A percentile compares a stretch with the other conserved stretches of the same genome.
Conservation (phyloP, 2,329 filamentous ascomycete genomes). For the Aureobasidium pullulans region DNA sequence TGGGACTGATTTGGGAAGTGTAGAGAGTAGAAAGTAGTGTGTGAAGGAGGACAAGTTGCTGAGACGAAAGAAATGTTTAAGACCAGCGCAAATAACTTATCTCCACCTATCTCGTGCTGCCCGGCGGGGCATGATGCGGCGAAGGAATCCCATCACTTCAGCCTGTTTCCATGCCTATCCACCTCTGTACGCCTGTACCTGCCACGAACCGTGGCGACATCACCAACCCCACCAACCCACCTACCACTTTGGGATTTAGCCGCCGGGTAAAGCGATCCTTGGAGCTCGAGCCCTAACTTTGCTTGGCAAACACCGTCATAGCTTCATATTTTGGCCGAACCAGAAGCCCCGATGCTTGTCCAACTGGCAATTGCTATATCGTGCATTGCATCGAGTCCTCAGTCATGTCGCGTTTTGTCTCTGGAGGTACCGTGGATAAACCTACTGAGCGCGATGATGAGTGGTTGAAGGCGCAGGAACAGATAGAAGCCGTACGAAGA, state of each 20-base stretch:
- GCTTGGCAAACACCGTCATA: constrained; percentile 11
- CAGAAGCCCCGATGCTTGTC: neutral
- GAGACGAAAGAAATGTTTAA: constrained; percentile 1
- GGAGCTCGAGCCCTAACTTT: neutral
- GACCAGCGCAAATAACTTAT: neutral
- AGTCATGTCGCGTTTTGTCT: constrained; percentile 45
- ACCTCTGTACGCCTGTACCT: constrained; percentile 4
- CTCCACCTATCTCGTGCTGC: neutral
- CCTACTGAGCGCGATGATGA: constrained; percentile 44
- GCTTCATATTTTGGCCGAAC: constrained; percentile 6
- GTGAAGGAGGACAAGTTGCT: neutral
- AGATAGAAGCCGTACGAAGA: constrained; percentile 54
- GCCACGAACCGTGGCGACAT: neutral
- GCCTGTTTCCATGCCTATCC: constrained; percentile 1
- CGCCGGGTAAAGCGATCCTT: neutral
- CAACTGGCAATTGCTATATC: neutral
- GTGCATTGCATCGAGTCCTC: neutral
- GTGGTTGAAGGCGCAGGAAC: constrained; percentile 58
- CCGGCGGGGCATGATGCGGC: constrained; percentile 2
- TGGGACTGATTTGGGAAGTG: neutral
- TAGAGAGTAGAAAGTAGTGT: constrained; percentile 1
- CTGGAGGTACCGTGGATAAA: constrained; percentile 41
- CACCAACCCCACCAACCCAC: constrained; percentile 2
- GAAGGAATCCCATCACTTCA: neutral
- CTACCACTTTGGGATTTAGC: neutral